Percentiles rank a stretch among this genome's conserved stretches.
Evolutionary conservation across 768 basidiomycete species (phyloP).

Genomic region (Clathrus columnatus): DNA sequence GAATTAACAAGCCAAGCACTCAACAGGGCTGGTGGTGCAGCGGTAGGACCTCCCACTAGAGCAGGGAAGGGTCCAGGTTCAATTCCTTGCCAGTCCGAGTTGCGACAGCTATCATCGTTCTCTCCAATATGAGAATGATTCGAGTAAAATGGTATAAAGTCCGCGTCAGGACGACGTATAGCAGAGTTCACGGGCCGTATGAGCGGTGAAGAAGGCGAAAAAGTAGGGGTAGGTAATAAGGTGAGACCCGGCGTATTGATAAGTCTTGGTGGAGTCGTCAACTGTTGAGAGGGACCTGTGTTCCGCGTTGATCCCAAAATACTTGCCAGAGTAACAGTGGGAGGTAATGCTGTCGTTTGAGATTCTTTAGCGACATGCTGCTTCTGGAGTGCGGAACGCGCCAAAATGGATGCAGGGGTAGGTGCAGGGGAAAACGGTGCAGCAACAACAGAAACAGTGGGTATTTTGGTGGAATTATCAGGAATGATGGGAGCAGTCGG

Average conservation of each 20-base stretch:
- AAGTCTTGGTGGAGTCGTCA: too few species aligned
- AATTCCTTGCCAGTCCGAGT: too few species aligned
- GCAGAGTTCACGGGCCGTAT: not conserved
- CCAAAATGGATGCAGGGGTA: not conserved
- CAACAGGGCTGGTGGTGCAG: too few species aligned
- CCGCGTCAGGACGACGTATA: constrained; percentile 2
- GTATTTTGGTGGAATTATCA: not conserved
- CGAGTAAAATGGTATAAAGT: constrained; percentile 4
- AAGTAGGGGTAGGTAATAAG: not conserved
- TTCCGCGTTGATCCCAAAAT: too few species aligned
- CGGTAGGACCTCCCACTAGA: too few species aligned
- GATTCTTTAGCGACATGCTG: not conserved
- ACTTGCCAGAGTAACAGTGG: too few species aligned
- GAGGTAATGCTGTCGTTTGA: too few species aligned
- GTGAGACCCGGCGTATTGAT: too few species aligned
- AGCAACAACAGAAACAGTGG: not conserved
- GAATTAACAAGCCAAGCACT: too few species aligned
- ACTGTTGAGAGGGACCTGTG: too few species aligned
- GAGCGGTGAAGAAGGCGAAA: constrained; percentile 1
- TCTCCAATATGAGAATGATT: not conserved
- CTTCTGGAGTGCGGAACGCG: not conserved
- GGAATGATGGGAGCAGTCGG: not conserved
- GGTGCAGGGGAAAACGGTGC: not conserved
- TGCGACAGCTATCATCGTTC: not conserved
- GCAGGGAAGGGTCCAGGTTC: too few species aligned